Evolutionary conservation across 192 early-diverging fungal genomes (phyloP), one percentile per base, ranked within the genome.

Genomic region (Radiomyces spectabilis): DNA sequence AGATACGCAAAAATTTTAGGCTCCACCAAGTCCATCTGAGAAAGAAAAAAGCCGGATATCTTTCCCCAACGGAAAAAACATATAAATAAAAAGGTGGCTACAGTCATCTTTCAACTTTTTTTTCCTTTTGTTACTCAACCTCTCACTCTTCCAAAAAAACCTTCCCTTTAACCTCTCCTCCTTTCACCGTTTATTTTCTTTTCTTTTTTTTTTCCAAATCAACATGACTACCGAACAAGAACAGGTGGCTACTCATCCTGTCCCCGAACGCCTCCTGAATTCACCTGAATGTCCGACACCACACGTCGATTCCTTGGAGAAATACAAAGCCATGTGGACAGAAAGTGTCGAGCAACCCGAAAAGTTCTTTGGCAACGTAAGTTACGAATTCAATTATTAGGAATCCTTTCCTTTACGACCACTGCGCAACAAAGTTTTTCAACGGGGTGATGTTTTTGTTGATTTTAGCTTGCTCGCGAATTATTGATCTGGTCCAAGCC

Each of bases 401-500:
- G 7, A 8, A 25, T 9, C 22, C 27, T 18, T 26, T 12, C n/a
- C 12, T 7, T n/a, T 10, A 5, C 35, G 16, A 30, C 25, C 16
- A 12, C 21, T n/a, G 41, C 5, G 0, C 9, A 21, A 56, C 19
- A 33, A 37, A 16, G 2, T 29, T 19, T 19, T 50, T 4, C 8
- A 34, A n/a, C n/a, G n/a, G n/a, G n/a, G n/a, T n/a, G n/a, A n/a
- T 37, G 5, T 1, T n/a, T 22, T 44, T 33, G n/a, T 27, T 16
- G 34, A 15, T 35, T 32, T 4, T 57, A 88, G 87, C 22, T 82
- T 37, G 93, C 87, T 15, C 77, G 73, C 18, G 86, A 94, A 43
- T 60, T 85, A 29, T 72, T 97, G 55, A 65, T 75, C 43, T 97
- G 95, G 95, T 68, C 73, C 66, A 79, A 77, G 59, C 85, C 88